Evolutionary conservation across 805 yeast genomes (phyloP).

Genomic region (Metahyphopichia silvanorum): DNA sequence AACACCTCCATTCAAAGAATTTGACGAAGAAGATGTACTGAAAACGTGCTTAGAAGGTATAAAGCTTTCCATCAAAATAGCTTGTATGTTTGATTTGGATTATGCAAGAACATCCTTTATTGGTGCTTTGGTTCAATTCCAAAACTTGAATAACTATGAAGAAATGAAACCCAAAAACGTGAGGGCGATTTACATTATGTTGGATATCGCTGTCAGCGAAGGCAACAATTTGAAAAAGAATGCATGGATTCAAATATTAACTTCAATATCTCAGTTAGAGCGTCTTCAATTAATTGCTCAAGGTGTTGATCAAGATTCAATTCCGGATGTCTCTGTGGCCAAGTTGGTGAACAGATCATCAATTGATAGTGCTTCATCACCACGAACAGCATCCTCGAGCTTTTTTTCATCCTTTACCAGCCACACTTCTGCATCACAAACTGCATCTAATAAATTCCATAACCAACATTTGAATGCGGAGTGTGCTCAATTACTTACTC

Average conservation of each 20-base stretch:
- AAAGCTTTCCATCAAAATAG: slow-evolving; percentile 73
- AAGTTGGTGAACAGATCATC: slow-evolving; percentile 56
- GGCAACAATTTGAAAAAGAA: slow-evolving; percentile 63
- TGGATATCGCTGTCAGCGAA: slow-evolving; percentile 74
- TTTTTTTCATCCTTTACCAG: slow-evolving; percentile 57
- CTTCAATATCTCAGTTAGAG: slow-evolving; percentile 86
- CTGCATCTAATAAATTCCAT: slow-evolving; percentile 66
- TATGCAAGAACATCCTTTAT: slow-evolving; percentile 87
- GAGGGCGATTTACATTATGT: slow-evolving; percentile 68
- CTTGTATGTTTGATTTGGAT: slow-evolving; percentile 79
- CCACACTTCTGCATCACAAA: slow-evolving; percentile 55
- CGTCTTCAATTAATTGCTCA: slow-evolving; percentile 82
- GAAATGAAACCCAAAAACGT: slow-evolving; percentile 79
- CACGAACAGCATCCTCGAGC: slow-evolving; percentile 27
- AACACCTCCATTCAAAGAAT: slow-evolving; percentile 89
- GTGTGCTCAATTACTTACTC: slow-evolving; percentile 54
- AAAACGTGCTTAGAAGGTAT: slow-evolving; percentile 80
- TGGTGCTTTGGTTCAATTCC: slow-evolving; percentile 84
- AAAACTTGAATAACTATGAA: slow-evolving; percentile 72
- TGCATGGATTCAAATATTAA: slow-evolving; percentile 83
- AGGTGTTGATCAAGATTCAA: slow-evolving; percentile 77
- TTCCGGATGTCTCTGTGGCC: slow-evolving; percentile 84
- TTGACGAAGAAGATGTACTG: slow-evolving; percentile 70
- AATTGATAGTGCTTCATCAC: slow-evolving; percentile 49
- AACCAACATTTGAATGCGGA: slow-evolving; percentile 63